Evolutionary conservation across 345 rosid species (phyloP).

Genomic region (Lepidium aucheri): DNA sequence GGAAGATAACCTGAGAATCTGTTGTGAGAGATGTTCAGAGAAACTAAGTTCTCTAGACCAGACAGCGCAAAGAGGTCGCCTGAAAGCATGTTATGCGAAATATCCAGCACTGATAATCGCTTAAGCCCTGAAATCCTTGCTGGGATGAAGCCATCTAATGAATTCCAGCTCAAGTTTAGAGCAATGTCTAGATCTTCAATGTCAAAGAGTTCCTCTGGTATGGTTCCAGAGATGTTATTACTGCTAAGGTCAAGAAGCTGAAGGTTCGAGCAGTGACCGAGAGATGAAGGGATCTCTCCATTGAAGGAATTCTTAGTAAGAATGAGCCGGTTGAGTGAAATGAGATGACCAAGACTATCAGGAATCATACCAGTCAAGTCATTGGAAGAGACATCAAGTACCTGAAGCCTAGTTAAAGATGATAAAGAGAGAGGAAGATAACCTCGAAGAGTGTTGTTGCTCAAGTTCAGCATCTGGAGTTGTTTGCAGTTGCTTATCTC

Average conservation of each 20-base stretch:
- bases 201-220: slow-evolving; percentile 47
- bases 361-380: slow-evolving; percentile 44
- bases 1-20: slow-evolving; percentile 74
- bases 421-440: slow-evolving; percentile 57
- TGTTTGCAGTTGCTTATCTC: slow-evolving; percentile 70
- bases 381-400: slow-evolving; percentile 57
- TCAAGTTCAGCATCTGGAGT: slow-evolving; percentile 63
- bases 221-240: slow-evolving; percentile 46
- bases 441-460: slow-evolving; percentile 74
- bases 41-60: slow-evolving; percentile 55
- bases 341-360: slow-evolving; percentile 44
- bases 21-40: slow-evolving; percentile 71
- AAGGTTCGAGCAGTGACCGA: slow-evolving; percentile 48
- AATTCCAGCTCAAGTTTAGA: slow-evolving; percentile 64
- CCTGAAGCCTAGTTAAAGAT: slow-evolving; percentile 50
- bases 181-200: slow-evolving; percentile 63
- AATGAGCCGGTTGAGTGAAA: slow-evolving; percentile 46
- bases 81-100: slow-evolving; percentile 57
- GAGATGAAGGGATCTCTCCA: slow-evolving; percentile 48
- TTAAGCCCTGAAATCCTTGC: slow-evolving; percentile 42
- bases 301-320: slow-evolving; percentile 42
- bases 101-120: slow-evolving; percentile 54
- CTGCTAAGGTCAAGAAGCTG: slow-evolving; percentile 72
- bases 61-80: slow-evolving; percentile 49
- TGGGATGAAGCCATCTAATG: slow-evolving; percentile 49